phyloP scores from a whole-genome alignment of 176 grass and related monocot genomes.

The Bothriochloa decipiens region DNA sequence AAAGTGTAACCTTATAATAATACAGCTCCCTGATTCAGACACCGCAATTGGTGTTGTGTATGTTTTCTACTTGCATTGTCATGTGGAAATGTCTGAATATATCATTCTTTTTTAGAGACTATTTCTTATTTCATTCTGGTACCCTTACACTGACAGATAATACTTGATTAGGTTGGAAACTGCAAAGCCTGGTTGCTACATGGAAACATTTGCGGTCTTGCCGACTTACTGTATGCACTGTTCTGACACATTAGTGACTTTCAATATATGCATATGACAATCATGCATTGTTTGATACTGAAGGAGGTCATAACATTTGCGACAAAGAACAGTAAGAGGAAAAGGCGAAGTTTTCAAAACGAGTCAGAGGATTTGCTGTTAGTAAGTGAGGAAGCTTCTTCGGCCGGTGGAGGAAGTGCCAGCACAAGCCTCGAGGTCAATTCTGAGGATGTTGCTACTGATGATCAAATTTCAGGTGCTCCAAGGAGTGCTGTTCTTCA shows the following conservation, averaged over 20 bases:
- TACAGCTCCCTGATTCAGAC: neutral
- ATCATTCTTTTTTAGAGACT: neutral
- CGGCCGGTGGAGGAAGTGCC: constrained; percentile 13
- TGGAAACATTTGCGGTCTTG: neutral
- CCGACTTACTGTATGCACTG: constrained; percentile 10
- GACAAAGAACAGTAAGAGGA: constrained; percentile 50
- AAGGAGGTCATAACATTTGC: constrained; percentile 63
- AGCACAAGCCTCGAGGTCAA: constrained; percentile 18
- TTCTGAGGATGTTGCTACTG: constrained; percentile 29
- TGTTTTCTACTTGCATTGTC: neutral
- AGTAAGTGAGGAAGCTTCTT: constrained; percentile 36
- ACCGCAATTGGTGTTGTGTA: neutral
- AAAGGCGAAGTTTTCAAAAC: constrained; percentile 34
- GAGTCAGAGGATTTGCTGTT: constrained; percentile 34
- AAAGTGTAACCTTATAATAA: neutral
- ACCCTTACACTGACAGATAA: constrained; percentile 44
- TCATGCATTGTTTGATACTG: constrained; percentile 5
- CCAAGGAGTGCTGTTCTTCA: constrained; percentile 73
- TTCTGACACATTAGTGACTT: neutral
- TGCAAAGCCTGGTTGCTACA: constrained; percentile 2
- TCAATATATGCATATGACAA: neutral
- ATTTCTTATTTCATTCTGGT: constrained; percentile 29
- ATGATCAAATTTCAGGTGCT: constrained; percentile 32
- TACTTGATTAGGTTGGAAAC: constrained; percentile 48
- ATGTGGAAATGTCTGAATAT: neutral